A percentile compares a stretch with the other conserved stretches of the same genome.
Conservation (phyloP, 2,329 filamentous ascomycete species). For the Colletotrichum gigasporum region DNA sequence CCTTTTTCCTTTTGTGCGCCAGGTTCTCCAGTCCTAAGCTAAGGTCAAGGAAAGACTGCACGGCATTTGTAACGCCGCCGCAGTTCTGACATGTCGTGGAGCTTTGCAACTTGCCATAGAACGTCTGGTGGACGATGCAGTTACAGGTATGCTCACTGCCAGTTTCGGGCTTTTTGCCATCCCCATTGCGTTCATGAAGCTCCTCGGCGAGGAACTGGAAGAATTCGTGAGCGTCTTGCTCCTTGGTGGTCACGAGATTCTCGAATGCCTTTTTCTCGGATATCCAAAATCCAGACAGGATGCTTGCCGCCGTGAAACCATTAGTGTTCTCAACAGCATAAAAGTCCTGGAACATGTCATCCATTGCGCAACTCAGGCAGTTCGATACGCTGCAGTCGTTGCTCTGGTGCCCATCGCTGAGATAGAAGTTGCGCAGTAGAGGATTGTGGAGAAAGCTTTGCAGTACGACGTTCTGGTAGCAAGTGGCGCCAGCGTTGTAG, state of each 20-base stretch:
- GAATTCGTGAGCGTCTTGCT: slow-evolving; percentile 97
- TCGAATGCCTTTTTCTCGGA: slow-evolving; percentile 78
- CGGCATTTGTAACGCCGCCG: slow-evolving; percentile 80
- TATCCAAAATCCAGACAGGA: slow-evolving; percentile 91
- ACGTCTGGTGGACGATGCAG: slow-evolving; percentile 94
- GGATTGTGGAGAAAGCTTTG: slow-evolving; percentile 96
- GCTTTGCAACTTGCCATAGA: slow-evolving; percentile 90
- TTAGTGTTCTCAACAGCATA: slow-evolving; percentile 81
- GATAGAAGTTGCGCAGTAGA: slow-evolving; percentile 88
- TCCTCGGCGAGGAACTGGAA: slow-evolving; percentile 96
- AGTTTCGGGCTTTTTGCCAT: slow-evolving; percentile 69
- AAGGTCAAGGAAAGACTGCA: slow-evolving; percentile 91
- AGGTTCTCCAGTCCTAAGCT: slow-evolving; percentile 85
- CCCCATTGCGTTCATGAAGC: slow-evolving; percentile 83
- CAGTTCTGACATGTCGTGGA: slow-evolving; percentile 93
- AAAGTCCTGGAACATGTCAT: slow-evolving; percentile 78
- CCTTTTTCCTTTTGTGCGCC: slow-evolving; percentile 72
- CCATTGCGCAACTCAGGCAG: slow-evolving; percentile 76
- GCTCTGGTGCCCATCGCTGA: slow-evolving; percentile 87
- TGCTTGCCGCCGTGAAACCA: slow-evolving; percentile 88
- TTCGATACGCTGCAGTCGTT: slow-evolving; percentile 73
- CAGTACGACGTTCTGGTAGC: slow-evolving; percentile 96
- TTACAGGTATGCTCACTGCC: slow-evolving; percentile 75
- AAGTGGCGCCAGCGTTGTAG: slow-evolving; percentile 98
- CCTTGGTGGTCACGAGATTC: slow-evolving; percentile 87